A percentile compares a stretch with the other conserved stretches of the same genome.
Evolutionary conservation across 2,329 filamentous ascomycete species (phyloP).

Genomic region (Paecilomyces formosus): DNA sequence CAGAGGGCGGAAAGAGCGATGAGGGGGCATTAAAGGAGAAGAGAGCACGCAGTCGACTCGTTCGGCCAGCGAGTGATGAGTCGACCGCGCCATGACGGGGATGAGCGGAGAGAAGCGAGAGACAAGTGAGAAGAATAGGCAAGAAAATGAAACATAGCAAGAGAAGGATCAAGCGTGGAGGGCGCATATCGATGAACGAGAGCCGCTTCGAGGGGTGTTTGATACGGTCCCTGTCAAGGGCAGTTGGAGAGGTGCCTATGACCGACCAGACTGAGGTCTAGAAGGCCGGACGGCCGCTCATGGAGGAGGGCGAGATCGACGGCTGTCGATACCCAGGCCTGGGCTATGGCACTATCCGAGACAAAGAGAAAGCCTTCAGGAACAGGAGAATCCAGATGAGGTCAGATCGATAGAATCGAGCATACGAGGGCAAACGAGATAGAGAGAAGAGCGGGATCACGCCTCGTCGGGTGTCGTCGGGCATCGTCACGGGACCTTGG

Average conservation of each 20-base stretch:
- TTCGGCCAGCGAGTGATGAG: slow-evolving; percentile 27
- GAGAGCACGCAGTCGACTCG: slow-evolving; percentile 48
- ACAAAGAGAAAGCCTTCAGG: slow-evolving; percentile 1
- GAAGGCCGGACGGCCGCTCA: slow-evolving; percentile 22
- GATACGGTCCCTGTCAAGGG: not conserved
- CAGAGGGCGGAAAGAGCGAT: slow-evolving; percentile 88
- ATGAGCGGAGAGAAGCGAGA: slow-evolving; percentile 37
- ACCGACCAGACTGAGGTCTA: slow-evolving; percentile 26
- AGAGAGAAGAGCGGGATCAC: not conserved
- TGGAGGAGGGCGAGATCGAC: slow-evolving; percentile 16
- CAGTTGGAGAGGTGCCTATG: slow-evolving; percentile 10
- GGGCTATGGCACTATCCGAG: slow-evolving; percentile 5
- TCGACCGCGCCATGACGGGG: slow-evolving; percentile 27
- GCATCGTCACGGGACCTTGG: not conserved
- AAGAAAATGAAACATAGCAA: slow-evolving; percentile 41
- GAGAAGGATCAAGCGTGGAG: slow-evolving; percentile 39
- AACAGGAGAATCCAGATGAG: not conserved
- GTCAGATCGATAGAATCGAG: not conserved
- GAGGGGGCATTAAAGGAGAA: slow-evolving; percentile 70
- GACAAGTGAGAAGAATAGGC: slow-evolving; percentile 40
- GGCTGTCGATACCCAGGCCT: slow-evolving; percentile 12
- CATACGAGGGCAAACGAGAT: not conserved
- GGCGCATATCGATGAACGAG: slow-evolving; percentile 33
- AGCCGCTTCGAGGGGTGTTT: not conserved
- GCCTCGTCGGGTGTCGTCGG: not conserved